phyloP scores from a whole-genome alignment of 2,329 filamentous ascomycete species.

The Botrytis squamosa region DNA sequence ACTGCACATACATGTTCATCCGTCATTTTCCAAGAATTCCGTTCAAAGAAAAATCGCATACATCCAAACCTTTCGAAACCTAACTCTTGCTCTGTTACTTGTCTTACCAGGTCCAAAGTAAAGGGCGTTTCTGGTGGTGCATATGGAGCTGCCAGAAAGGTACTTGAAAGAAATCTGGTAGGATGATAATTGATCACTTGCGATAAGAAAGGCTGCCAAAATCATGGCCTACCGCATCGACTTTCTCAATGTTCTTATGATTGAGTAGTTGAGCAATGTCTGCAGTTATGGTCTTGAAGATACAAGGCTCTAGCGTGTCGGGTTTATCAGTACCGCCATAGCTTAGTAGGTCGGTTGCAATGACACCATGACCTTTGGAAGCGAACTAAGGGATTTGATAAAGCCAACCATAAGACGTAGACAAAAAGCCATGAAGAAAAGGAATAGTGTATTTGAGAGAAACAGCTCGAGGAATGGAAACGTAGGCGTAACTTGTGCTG shows the following conservation, averaged over 20 bases:
- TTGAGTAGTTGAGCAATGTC: constrained; percentile 40
- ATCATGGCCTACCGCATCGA: constrained; percentile 25
- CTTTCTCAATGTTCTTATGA: constrained; percentile 23
- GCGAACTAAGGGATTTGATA: constrained; percentile 29
- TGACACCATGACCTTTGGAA: constrained; percentile 43
- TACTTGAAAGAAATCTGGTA: not conserved
- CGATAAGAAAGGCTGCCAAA: constrained; percentile 6
- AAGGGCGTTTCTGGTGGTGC: not conserved
- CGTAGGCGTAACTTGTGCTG: constrained; percentile 34
- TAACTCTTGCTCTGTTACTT: not conserved
- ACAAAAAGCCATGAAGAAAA: constrained; percentile 50
- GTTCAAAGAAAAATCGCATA: no score
- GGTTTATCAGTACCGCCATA: constrained; percentile 42
- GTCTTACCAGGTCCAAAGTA: not conserved
- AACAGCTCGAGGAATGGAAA: constrained; percentile 30
- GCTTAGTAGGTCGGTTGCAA: constrained; percentile 45
- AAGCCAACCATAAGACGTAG: constrained; percentile 45
- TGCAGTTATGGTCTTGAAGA: constrained; percentile 36
- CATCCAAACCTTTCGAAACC: not conserved
- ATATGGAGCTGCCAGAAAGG: not conserved
- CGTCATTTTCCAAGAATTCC: not conserved
- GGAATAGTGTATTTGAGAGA: constrained; percentile 41
- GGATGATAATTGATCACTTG: not conserved
- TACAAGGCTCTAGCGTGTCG: constrained; percentile 34
- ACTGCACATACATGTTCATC: not conserved